Percentiles rank a stretch among this genome's conserved stretches.
Evolutionary conservation across 805 yeast species (phyloP).

Genomic region (Ogataea siamensis): DNA sequence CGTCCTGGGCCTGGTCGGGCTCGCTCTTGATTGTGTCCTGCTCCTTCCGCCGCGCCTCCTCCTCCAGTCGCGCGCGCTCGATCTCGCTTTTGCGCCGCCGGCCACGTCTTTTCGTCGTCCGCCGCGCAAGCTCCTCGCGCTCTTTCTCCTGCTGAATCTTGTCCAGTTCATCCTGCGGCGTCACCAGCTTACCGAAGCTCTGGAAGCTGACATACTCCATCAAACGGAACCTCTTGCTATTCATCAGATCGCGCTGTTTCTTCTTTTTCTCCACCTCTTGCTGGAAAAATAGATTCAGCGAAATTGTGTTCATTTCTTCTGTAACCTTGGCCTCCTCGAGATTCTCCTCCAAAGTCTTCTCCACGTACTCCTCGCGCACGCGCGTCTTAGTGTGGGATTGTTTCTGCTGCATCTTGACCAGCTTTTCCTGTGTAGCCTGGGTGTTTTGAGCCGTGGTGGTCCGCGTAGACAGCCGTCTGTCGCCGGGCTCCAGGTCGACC

Average conservation of each 20-base stretch:
- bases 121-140: conserved; percentile 34
- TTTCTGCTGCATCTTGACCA: conserved; percentile 66
- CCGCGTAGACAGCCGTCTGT: conserved; percentile 74
- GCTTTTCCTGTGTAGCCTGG: conserved; percentile 68
- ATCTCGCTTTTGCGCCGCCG: conserved; percentile 37
- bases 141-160: conserved; percentile 37
- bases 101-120: conserved; percentile 38
- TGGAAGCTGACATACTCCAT: conserved; percentile 54
- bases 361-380: conserved; percentile 37
- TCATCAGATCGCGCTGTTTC: conserved; percentile 68
- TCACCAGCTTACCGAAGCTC: conserved; percentile 47
- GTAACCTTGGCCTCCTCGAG: conserved; percentile 84
- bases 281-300: conserved; percentile 75
- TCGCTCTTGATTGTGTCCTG: conserved; percentile 29
- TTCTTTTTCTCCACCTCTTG: conserved; percentile 81
- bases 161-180: conserved; percentile 63
- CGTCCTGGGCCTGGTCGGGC: conserved; percentile 7
- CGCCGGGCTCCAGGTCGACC: conserved; percentile 29
- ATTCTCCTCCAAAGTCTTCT: conserved; percentile 67
- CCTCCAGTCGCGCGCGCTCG: conserved; percentile 37
- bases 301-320: conserved; percentile 69
- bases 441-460: conserved; percentile 74
- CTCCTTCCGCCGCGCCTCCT: conserved; percentile 35
- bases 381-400: conserved; percentile 31
- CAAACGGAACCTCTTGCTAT: conserved; percentile 61